These are phyloP conservation scores for Chlorokybus atmophyticus DNA, from an alignment of 139 green algal genomes.

Conservation along the genomic window DNA sequence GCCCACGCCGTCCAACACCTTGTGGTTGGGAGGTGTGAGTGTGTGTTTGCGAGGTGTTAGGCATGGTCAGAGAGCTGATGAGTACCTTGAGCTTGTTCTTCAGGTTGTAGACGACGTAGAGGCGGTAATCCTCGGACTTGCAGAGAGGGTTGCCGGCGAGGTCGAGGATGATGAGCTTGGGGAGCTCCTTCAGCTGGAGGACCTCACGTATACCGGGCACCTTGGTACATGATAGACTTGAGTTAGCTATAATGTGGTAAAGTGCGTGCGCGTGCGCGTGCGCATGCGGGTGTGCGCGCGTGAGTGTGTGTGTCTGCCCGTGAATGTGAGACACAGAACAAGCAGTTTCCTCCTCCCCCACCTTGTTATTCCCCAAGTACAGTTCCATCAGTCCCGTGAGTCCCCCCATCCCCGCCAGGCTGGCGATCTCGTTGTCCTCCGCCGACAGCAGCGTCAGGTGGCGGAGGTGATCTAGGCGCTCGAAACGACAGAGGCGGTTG, in stretches of 20 bases:
- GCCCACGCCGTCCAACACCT: conserved; percentile 50
- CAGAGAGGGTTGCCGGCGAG: conserved; percentile 42
- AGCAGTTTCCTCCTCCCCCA: too few relatives aligned
- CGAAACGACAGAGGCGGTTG: conserved; percentile 18
- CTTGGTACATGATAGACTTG: too few relatives aligned
- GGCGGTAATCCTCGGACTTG: conserved; percentile 37
- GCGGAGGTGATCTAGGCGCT: conserved; percentile 11
- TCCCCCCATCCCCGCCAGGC: conserved; percentile 29
- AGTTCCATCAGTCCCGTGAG: conserved; percentile 51
- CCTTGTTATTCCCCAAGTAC: conserved; percentile 46
- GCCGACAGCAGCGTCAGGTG: conserved; percentile 35
- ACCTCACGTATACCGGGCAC: conserved; percentile 48
- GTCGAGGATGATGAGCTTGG: conserved; percentile 58
- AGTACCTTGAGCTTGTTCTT: conserved; percentile 54
- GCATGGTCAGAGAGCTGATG: too few relatives aligned
- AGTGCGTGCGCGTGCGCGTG: too few relatives aligned
- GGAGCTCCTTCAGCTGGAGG: conserved; percentile 41
- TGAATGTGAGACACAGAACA: too few relatives aligned
- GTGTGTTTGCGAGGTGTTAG: too few relatives aligned
- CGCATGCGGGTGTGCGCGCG: too few relatives aligned
- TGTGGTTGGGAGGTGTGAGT: too few relatives aligned
- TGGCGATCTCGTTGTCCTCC: conserved; percentile 51
- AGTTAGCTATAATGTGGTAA: too few relatives aligned
- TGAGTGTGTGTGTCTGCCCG: too few relatives aligned
- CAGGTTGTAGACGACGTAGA: conserved; percentile 26